A percentile compares a stretch with the other conserved stretches of the same genome.
phyloP scores from a whole-genome alignment of 2,329 filamentous ascomycete species.

The Cladophialophora carrionii region DNA sequence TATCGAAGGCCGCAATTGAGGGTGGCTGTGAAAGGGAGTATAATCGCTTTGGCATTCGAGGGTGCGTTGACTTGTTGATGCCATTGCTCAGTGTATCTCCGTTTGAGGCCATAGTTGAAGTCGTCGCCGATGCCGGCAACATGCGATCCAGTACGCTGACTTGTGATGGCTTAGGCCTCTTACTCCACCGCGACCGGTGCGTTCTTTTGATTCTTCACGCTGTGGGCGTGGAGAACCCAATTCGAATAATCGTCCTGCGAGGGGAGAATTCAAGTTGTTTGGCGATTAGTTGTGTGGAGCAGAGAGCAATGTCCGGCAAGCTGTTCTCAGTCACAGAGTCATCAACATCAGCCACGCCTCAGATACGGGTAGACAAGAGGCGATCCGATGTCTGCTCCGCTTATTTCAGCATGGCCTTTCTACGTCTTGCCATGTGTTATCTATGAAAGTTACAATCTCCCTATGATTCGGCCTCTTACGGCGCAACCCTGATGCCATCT shows the following conservation, averaged over 20 bases:
- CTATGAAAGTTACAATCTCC: not conserved
- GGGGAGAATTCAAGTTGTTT: not conserved
- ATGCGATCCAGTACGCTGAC: not conserved
- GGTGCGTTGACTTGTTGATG: not conserved
- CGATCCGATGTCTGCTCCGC: not conserved
- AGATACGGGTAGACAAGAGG: not conserved
- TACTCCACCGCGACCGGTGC: not conserved
- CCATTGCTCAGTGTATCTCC: not conserved
- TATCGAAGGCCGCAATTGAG: conserved; percentile 51
- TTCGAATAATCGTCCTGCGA: not conserved
- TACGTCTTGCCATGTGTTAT: not conserved
- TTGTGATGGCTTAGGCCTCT: not conserved
- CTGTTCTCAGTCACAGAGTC: not conserved
- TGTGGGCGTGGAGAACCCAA: not conserved
- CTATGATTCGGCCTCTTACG: not conserved
- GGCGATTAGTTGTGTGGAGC: not conserved
- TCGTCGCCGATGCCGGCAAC: not conserved
- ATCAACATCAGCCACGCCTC: not conserved
- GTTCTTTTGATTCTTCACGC: not conserved
- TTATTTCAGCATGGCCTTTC: not conserved
- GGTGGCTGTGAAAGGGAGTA: conserved; percentile 40
- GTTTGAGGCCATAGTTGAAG: not conserved
- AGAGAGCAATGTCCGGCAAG: not conserved
- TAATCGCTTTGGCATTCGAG: conserved; percentile 22
- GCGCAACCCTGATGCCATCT: not conserved